A percentile compares a stretch with the other conserved stretches of the same genome.
Evolutionary conservation across 1,284 basidiomycete species (phyloP).

Genomic region (Rhodofomes roseus): DNA sequence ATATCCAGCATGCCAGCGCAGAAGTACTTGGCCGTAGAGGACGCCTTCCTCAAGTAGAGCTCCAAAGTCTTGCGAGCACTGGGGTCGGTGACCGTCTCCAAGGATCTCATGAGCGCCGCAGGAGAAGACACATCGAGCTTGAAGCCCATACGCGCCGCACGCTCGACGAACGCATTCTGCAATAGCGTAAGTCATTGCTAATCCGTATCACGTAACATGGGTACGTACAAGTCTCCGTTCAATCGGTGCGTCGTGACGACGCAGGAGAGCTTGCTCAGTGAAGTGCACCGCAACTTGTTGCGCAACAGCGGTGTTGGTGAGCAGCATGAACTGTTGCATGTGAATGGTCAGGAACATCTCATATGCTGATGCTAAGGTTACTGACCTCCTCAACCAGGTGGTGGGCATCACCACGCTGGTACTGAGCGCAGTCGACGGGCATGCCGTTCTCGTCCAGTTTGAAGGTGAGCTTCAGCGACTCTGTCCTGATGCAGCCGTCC

Average conservation of each 20-base stretch:
- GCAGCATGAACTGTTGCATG: conserved; percentile 78
- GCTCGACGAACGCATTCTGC: conserved; percentile 73
- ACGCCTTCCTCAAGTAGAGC: conserved; percentile 84
- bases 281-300: conserved; percentile 91
- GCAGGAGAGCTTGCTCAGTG: conserved; percentile 92
- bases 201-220: not conserved
- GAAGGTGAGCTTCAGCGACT: conserved; percentile 77
- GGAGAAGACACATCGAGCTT: conserved; percentile 79
- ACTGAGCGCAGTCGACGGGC: conserved; percentile 76
- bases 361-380: not conserved
- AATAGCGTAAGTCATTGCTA: conserved; percentile 4
- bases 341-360: conserved; percentile 1
- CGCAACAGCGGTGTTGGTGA: conserved; percentile 88
- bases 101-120: conserved; percentile 81
- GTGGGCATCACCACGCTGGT: conserved; percentile 71
- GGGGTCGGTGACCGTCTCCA: conserved; percentile 71
- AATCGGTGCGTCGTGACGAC: conserved; percentile 90
- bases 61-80: conserved; percentile 74
- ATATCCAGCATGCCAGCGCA: conserved; percentile 99
- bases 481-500: conserved; percentile 75
- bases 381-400: conserved; percentile 84
- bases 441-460: conserved; percentile 79
- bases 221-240: conserved; percentile 78
- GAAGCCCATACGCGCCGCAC: conserved; percentile 82
- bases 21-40: conserved; percentile 94